These are phyloP conservation scores for Thalassiosira exigua DNA, from an alignment of 352 stramenopile genomes.

Conservation along the genomic window DNA sequence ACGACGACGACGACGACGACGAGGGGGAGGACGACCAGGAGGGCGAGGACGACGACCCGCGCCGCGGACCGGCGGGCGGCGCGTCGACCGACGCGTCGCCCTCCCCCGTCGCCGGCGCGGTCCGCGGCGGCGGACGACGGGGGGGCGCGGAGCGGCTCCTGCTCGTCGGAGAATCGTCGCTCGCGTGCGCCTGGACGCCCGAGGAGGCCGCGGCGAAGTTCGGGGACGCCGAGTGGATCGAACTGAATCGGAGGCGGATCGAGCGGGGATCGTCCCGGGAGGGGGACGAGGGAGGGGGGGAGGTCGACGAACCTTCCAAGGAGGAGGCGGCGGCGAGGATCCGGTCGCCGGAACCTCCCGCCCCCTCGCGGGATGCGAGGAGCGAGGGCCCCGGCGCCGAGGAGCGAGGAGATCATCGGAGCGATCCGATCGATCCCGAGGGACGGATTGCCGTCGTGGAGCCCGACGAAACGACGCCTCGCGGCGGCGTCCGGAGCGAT, in stretches of 20 bases:
- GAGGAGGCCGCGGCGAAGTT: constrained; percentile 40
- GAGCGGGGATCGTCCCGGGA: constrained; percentile 13
- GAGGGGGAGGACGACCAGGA: background rate
- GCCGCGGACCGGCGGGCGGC: too few species aligned
- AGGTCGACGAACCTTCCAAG: background rate
- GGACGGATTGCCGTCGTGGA: too few species aligned
- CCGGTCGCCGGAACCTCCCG: too few species aligned
- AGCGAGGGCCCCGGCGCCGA: too few species aligned
- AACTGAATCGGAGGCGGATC: constrained; percentile 32
- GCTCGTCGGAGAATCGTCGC: constrained; percentile 39
- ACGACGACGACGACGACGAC: constrained; percentile 30
- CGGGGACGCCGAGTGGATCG: constrained; percentile 37
- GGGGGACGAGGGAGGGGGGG: background rate
- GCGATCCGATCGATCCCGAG: too few species aligned
- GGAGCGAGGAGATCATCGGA: too few species aligned
- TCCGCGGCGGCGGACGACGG: background rate
- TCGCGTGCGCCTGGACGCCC: constrained; percentile 55
- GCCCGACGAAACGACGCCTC: too few species aligned
- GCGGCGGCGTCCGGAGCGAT: too few species aligned
- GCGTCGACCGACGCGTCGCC: background rate
- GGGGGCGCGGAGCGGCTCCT: constrained; percentile 51
- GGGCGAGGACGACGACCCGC: background rate
- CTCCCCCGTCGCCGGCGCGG: constrained; percentile 22
- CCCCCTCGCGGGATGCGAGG: too few species aligned
- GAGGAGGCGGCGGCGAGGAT: background rate